Evolutionary conservation across 2,329 filamentous ascomycete genomes (phyloP), one percentile per base, ranked within the genome.

Genomic region (Stenocarpella maydis): DNA sequence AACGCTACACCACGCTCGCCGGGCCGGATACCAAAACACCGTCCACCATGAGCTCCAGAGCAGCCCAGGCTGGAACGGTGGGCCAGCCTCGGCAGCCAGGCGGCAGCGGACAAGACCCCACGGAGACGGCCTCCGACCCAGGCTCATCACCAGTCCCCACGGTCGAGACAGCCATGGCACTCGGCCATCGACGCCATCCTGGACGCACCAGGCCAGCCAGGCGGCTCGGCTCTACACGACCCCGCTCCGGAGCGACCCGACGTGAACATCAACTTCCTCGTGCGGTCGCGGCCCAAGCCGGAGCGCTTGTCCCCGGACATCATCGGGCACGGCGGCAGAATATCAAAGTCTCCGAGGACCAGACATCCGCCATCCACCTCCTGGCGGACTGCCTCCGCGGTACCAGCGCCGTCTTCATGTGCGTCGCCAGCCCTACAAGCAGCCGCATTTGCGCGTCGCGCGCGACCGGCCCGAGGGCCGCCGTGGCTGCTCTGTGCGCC

Each of bases 401-500:
- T 39, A 54, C 67, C 5, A 26, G n/a, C 21, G 67, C 55, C 12
- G 67, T 64, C 1, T 69, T 69, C 55, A 15, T 69, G 55, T 39
- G 43, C 34, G 67, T 69, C n/a, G 55, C 67, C 19, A 21, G 9
- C 45, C 49, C 39, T 19, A 26, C 53, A 61, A 45, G 31, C 9
- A 49, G 34, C 67, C 67, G 19, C 34, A 47, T 45, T 39, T 50
- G 4, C 67, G 55, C 67, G 60, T 68, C 47, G 67, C 67, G 26
- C 67, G 47, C 34, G 55, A 68, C 55, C 67, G 65, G 58, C 55
- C 67, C 55, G 55, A 64, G 45, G n/a, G 60, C 47, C n/a, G 67
- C 47, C 26, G 55, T 68, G 9, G 55, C 58, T 24, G 67, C 67
- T 12, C 55, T 68, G 12, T 49, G 67, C 31, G 31, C 31, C 31